Percentiles rank a stretch among this genome's conserved stretches.
These are phyloP conservation scores for Kregervanrija delftensis DNA, from an alignment of 805 yeast species.

Conservation along the genomic window DNA sequence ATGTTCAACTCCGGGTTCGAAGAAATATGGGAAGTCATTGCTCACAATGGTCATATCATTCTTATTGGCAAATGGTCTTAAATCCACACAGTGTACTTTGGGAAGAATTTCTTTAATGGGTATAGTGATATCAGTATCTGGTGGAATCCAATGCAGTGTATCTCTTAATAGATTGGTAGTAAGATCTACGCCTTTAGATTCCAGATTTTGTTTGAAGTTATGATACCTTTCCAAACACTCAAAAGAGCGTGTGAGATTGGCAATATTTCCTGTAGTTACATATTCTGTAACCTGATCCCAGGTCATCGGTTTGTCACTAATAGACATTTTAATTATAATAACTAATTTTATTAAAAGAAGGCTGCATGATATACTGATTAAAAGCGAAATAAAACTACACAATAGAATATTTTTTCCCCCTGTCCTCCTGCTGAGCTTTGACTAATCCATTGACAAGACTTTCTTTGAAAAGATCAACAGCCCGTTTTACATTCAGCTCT, in stretches of 20 bases:
- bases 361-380: constrained; percentile 2
- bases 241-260: constrained; percentile 42
- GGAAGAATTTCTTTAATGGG: constrained; percentile 5
- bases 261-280: constrained; percentile 36
- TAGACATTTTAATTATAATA: constrained; percentile 8
- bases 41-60: constrained; percentile 38
- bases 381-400: neutral
- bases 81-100: constrained; percentile 25
- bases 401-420: neutral
- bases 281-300: constrained; percentile 39
- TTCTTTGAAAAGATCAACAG: constrained; percentile 50
- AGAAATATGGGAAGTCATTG: constrained; percentile 66
- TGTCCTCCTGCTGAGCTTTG: neutral
- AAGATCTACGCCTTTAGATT: constrained; percentile 31
- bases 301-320: constrained; percentile 30
- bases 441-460: constrained; percentile 44
- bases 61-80: constrained; percentile 34
- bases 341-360: constrained; percentile 1
- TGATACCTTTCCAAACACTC: constrained; percentile 37
- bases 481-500: constrained; percentile 49
- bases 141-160: constrained; percentile 45
- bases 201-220: constrained; percentile 36
- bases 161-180: constrained; percentile 41
- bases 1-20: constrained; percentile 46
- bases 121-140: constrained; percentile 12